phyloP scores from a whole-genome alignment of 495 filamentous ascomycete genomes.

The Xylaria flabelliformis region DNA sequence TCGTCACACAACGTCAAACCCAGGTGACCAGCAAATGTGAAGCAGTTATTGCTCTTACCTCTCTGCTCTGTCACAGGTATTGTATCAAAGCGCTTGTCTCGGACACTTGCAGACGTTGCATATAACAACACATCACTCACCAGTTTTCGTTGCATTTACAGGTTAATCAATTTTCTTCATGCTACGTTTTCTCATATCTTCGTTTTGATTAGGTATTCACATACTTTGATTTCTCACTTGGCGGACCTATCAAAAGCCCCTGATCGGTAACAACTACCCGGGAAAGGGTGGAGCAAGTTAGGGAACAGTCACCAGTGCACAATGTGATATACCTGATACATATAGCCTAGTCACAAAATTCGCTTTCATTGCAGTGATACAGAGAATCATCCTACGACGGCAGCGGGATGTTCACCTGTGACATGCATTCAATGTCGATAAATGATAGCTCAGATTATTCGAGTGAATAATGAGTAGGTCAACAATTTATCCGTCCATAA shows the following conservation, averaged over 20 bases:
- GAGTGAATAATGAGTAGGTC: background rate
- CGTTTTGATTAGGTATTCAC: background rate
- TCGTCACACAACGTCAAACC: background rate
- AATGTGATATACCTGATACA: background rate
- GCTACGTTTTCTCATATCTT: background rate
- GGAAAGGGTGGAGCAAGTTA: background rate
- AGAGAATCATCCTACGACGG: background rate
- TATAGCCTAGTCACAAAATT: background rate
- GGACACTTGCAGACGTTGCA: background rate
- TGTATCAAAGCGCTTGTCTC: background rate
- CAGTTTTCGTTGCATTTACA: background rate
- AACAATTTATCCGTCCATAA: background rate
- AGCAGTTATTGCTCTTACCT: background rate
- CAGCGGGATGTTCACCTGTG: background rate
- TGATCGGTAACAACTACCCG: slow-evolving; percentile 13
- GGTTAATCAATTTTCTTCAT: background rate
- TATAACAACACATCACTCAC: too few relatives aligned
- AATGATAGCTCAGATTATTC: background rate
- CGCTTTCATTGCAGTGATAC: background rate
- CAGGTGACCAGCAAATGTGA: background rate
- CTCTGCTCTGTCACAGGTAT: background rate
- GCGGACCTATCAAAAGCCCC: background rate
- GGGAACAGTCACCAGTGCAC: background rate
- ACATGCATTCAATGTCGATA: background rate
- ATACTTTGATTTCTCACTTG: background rate